Conservation (phyloP, 2,329 filamentous ascomycete species). For the Nigrospora sphaerica region DNA sequence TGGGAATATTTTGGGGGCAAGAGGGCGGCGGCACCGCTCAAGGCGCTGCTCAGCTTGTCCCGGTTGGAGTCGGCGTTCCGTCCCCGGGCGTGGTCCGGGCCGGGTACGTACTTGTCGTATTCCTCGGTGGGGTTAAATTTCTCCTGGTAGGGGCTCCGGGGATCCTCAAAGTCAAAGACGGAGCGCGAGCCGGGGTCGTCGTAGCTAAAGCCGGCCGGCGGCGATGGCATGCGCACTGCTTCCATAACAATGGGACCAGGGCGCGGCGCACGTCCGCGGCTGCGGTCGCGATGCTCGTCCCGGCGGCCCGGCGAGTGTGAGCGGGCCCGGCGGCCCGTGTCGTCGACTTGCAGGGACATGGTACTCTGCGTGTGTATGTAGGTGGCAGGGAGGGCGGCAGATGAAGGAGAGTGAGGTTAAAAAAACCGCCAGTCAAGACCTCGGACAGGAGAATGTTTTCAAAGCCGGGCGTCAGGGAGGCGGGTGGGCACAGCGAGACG, state of each 20-base stretch:
- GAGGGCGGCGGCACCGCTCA: slow-evolving; percentile 21
- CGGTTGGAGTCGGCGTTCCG: slow-evolving; percentile 5
- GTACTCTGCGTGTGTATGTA: no score
- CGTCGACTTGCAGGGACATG: slow-evolving; percentile 47
- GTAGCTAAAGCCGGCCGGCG: slow-evolving; percentile 31
- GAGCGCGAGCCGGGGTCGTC: slow-evolving; percentile 23
- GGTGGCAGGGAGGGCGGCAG: no score
- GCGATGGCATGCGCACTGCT: slow-evolving; percentile 32
- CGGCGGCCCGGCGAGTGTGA: slow-evolving; percentile 38
- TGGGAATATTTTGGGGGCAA: slow-evolving; percentile 21
- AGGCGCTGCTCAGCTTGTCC: slow-evolving; percentile 9
- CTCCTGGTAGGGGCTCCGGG: slow-evolving; percentile 26
- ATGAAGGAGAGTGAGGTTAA: no score
- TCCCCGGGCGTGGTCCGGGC: not conserved
- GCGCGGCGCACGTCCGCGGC: slow-evolving; percentile 21
- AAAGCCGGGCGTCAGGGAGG: no score
- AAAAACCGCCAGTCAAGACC: no score
- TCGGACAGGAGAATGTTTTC: no score
- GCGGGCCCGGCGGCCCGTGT: slow-evolving; percentile 34
- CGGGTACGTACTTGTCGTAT: slow-evolving; percentile 6
- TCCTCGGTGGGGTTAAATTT: slow-evolving; percentile 20
- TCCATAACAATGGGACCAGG: slow-evolving; percentile 28
- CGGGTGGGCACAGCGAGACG: no score
- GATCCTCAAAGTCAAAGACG: slow-evolving; percentile 24
- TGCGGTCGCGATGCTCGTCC: slow-evolving; percentile 26